Percentiles rank a stretch among this genome's conserved stretches.
Conservation (phyloP, 1,284 basidiomycete species). For the Sporisorium sorghi region DNA sequence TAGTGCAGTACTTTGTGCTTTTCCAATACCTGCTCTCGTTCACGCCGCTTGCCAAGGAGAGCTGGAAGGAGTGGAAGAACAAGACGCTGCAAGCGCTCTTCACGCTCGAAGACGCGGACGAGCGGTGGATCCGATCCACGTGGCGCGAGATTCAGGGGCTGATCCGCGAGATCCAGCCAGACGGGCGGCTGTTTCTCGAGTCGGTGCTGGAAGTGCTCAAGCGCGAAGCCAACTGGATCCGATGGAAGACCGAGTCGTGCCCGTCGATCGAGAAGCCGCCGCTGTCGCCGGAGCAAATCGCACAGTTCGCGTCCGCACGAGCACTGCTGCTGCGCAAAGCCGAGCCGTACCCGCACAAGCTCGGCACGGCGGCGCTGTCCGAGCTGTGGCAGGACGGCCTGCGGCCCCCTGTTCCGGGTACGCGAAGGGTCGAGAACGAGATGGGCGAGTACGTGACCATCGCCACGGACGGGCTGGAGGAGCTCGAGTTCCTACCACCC, state of each 20-base stretch:
- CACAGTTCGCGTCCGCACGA: constrained; percentile 37
- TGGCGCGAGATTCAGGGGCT: constrained; percentile 61
- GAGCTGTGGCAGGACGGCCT: constrained; percentile 66
- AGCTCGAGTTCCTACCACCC: constrained; percentile 54
- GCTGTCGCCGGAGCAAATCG: constrained; percentile 41
- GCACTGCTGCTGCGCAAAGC: constrained; percentile 30
- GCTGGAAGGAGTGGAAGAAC: constrained; percentile 73
- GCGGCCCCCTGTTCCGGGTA: constrained; percentile 36
- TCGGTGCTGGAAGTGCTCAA: constrained; percentile 55
- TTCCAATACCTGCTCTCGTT: constrained; percentile 83
- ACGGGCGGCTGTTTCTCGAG: constrained; percentile 57
- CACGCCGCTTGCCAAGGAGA: constrained; percentile 77
- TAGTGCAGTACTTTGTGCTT: constrained; percentile 85
- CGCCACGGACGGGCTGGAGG: constrained; percentile 63
- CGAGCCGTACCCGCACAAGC: constrained; percentile 42
- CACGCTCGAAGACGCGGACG: constrained; percentile 55
- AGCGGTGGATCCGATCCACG: constrained; percentile 60
- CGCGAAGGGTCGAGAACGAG: constrained; percentile 51
- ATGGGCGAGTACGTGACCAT: constrained; percentile 54
- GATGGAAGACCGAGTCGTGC: constrained; percentile 64
- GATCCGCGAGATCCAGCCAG: constrained; percentile 56
- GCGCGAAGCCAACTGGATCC: constrained; percentile 61
- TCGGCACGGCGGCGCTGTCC: constrained; percentile 65
- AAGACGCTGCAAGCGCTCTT: constrained; percentile 53
- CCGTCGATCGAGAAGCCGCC: constrained; percentile 62